Evolutionary conservation across 108 stramenopile genomes (phyloP).

Genomic region (Cyclotella kingstonii): DNA sequence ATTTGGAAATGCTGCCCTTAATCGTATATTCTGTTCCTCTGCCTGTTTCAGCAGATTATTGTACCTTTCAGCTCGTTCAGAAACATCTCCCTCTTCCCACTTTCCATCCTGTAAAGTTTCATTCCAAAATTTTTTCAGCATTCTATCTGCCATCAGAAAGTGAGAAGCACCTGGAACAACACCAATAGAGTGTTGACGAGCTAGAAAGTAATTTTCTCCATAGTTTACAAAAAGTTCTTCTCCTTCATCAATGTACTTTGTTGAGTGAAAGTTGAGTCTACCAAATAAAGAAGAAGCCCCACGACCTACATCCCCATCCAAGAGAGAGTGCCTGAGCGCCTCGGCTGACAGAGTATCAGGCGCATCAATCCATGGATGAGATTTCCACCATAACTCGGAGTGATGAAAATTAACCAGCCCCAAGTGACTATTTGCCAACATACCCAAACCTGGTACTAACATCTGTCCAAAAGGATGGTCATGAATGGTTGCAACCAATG

Average conservation of each 20-base stretch:
- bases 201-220: background rate
- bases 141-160: background rate
- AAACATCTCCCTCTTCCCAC: too few relatives aligned
- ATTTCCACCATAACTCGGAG: conserved; percentile 1
- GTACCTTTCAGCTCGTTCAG: too few relatives aligned
- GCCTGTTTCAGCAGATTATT: too few relatives aligned
- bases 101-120: too few relatives aligned
- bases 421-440: conserved; percentile 56
- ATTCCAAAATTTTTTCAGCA: background rate
- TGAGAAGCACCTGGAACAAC: background rate
- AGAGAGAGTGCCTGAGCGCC: background rate
- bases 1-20: too few relatives aligned
- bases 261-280: background rate
- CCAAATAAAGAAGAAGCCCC: background rate
- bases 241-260: too few relatives aligned
- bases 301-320: background rate
- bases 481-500: background rate
- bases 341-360: background rate
- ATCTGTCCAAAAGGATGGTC: too few relatives aligned
- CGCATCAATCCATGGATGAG: background rate
- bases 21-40: too few relatives aligned
- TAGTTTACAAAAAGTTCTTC: background rate
- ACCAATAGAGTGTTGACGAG: background rate
- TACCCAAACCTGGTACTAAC: conserved; percentile 55
- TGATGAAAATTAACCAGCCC: conserved; percentile 44